phyloP scores from a whole-genome alignment of 176 grass and related monocot species.

The Musa beccarii region DNA sequence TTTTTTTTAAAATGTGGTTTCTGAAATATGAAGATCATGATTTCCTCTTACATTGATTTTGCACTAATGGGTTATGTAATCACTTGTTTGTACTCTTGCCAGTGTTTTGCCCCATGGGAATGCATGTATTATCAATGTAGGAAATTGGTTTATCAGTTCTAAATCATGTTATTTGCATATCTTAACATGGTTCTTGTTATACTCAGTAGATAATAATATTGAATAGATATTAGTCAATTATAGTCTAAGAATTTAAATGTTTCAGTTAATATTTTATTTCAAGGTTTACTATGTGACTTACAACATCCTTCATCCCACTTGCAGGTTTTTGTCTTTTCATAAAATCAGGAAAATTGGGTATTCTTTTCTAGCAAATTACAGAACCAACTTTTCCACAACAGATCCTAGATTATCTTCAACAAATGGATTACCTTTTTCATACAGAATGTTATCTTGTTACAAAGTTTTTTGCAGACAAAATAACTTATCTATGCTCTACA shows the following conservation, averaged over 20 bases:
- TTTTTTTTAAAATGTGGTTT: too few relatives aligned
- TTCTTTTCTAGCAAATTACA: constrained; percentile 31
- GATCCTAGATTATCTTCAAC: constrained; percentile 28
- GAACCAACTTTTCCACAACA: constrained; percentile 20
- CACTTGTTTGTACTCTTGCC: too few relatives aligned
- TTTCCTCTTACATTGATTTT: too few relatives aligned
- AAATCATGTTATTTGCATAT: not conserved
- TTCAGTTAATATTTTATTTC: not conserved
- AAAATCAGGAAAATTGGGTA: constrained; percentile 53
- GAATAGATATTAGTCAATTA: not conserved
- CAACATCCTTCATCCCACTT: not conserved
- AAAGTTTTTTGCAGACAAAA: constrained; percentile 28
- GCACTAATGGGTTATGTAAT: too few relatives aligned
- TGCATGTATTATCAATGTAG: too few relatives aligned
- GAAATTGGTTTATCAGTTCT: not conserved
- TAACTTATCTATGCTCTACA: constrained; percentile 27
- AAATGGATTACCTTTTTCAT: constrained; percentile 27
- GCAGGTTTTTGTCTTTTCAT: constrained; percentile 50
- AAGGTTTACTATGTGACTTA: too few relatives aligned
- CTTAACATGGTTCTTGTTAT: not conserved
- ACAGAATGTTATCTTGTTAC: constrained; percentile 32
- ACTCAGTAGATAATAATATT: not conserved
- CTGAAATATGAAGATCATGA: too few relatives aligned
- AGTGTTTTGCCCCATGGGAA: too few relatives aligned
- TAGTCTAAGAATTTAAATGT: not conserved